Evolutionary conservation across 441 rosid species (phyloP).

Genomic region (Eutrema salsugineum): DNA sequence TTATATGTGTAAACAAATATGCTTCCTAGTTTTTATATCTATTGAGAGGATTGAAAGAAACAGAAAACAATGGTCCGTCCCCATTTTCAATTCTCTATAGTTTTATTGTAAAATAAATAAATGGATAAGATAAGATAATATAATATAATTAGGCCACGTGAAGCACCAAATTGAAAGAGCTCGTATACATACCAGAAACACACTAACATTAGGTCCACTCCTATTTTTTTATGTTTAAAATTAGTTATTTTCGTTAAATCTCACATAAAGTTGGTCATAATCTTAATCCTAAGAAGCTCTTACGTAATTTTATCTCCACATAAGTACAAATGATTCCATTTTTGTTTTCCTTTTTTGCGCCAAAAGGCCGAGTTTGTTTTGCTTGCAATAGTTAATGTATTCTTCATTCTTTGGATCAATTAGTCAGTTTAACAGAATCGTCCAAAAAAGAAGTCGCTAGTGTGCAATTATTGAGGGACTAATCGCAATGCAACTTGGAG

Average conservation of each 20-base stretch:
- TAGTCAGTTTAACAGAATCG: neutral
- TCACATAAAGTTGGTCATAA: slow-evolving; percentile 10
- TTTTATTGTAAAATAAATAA: neutral
- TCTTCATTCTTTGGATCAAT: neutral
- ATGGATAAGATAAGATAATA: neutral
- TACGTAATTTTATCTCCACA: neutral
- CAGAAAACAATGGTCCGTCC: neutral
- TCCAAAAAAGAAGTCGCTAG: neutral
- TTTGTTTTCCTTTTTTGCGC: neutral
- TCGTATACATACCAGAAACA: slow-evolving; percentile 8
- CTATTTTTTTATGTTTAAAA: slow-evolving; percentile 1
- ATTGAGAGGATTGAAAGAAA: neutral
- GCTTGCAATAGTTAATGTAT: neutral
- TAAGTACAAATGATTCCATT: neutral
- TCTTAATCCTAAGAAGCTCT: neutral
- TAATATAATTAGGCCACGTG: slow-evolving; percentile 21
- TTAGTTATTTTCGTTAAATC: slow-evolving; percentile 21
- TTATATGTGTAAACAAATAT: too few species aligned
- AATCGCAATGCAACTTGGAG: neutral
- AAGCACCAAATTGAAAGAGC: neutral
- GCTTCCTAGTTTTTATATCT: too few species aligned
- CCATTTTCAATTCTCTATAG: slow-evolving; percentile 1
- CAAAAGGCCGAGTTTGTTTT: neutral
- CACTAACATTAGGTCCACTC: slow-evolving; percentile 16
- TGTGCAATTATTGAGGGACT: slow-evolving; percentile 6